Conservation (phyloP, 192 early-diverging fungal genomes). For the Bifiguratus adelaidae region DNA sequence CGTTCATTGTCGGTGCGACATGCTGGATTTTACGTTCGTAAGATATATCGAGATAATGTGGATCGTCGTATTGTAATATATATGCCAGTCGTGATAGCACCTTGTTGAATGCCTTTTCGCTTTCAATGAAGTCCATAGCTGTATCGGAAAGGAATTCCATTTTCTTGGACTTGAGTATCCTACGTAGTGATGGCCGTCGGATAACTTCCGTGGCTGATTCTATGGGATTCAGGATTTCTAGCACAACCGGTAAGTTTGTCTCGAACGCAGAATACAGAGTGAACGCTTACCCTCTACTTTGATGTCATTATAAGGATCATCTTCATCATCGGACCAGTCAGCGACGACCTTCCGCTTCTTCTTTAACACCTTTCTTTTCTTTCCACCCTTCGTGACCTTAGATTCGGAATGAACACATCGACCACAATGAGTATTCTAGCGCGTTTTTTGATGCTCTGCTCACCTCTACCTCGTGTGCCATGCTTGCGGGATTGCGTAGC, state of each 20-base stretch:
- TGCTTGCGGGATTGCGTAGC: constrained; percentile 25
- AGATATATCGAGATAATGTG: constrained; percentile 40
- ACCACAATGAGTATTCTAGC: constrained; percentile 13
- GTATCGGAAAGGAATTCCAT: constrained; percentile 39
- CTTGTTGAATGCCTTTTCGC: constrained; percentile 48
- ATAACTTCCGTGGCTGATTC: constrained; percentile 41
- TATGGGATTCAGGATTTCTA: constrained; percentile 41
- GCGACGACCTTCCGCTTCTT: constrained; percentile 10
- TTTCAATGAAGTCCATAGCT: constrained; percentile 52
- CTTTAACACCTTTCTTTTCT: constrained; percentile 24
- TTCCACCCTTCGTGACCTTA: constrained; percentile 23
- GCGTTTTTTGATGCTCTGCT: constrained; percentile 1
- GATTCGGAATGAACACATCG: constrained; percentile 1
- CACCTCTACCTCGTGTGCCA: constrained; percentile 16
- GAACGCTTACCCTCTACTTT: constrained; percentile 39
- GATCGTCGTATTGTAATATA: constrained; percentile 51
- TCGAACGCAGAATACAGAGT: neutral
- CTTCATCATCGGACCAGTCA: constrained; percentile 31
- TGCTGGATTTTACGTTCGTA: constrained; percentile 20
- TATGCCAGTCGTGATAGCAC: constrained; percentile 37
- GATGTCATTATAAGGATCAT: constrained; percentile 52
- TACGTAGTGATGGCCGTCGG: constrained; percentile 28
- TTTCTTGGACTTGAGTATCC: constrained; percentile 38
- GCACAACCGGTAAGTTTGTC: neutral
- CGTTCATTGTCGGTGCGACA: constrained; percentile 10